Percentiles rank a stretch among this genome's conserved stretches.
Evolutionary conservation across 2,329 filamentous ascomycete species (phyloP).

Genomic region (Rutstroemia sp.): DNA sequence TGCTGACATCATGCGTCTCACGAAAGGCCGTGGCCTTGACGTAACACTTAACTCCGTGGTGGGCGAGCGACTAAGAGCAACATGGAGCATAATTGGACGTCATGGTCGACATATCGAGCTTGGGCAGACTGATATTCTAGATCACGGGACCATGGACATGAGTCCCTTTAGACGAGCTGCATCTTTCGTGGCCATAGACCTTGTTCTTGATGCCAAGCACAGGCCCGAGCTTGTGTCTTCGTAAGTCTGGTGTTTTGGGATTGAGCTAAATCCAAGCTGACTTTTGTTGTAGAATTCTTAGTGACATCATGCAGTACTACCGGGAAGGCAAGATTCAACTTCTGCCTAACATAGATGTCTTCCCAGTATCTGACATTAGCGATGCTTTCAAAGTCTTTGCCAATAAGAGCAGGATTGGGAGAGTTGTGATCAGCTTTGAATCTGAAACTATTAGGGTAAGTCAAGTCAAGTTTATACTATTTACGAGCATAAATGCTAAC

Average conservation of each 20-base stretch:
- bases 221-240: neutral
- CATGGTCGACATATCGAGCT: conserved; percentile 34
- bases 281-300: neutral
- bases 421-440: neutral
- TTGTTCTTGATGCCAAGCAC: neutral
- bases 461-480: neutral
- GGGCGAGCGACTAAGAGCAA: conserved; percentile 17
- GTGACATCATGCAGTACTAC: conserved; percentile 1
- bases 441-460: neutral
- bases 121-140: conserved; percentile 23
- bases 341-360: neutral
- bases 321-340: neutral
- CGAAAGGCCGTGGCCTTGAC: conserved; percentile 21
- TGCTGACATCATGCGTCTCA: conserved; percentile 24
- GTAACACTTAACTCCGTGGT: conserved; percentile 24
- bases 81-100: conserved; percentile 30
- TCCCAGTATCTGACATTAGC: neutral
- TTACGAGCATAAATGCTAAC: neutral
- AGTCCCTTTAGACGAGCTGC: neutral
- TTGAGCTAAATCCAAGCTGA: neutral
- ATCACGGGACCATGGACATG: neutral
- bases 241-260: neutral
- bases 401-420: neutral
- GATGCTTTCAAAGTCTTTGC: neutral
- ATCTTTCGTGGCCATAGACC: conserved; percentile 6